These are phyloP conservation scores for Cercospora nicotianae DNA, from an alignment of 2,329 filamentous ascomycete species.

Conservation along the genomic window DNA sequence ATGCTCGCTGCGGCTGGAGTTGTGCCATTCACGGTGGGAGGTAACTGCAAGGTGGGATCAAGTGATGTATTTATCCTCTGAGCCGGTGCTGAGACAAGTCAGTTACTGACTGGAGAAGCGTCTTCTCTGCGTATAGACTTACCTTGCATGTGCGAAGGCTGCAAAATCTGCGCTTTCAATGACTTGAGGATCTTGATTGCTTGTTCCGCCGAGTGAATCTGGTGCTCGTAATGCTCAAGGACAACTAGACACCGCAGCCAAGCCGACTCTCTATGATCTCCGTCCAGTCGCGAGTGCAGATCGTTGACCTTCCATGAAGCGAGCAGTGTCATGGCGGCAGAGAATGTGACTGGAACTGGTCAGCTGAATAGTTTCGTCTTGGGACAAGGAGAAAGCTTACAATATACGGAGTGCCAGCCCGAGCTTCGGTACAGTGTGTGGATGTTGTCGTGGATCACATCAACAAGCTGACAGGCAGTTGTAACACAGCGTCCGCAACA, in stretches of 20 bases:
- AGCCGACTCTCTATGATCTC: conserved; percentile 24
- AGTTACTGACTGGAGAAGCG: not conserved
- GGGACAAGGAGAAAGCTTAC: not conserved
- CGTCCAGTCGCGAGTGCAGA: conserved; percentile 5
- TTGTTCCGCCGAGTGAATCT: conserved; percentile 29
- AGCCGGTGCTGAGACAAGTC: not conserved
- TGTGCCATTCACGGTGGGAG: not conserved
- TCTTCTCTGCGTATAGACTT: not conserved
- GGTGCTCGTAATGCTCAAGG: conserved; percentile 29
- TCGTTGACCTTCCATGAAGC: conserved; percentile 28
- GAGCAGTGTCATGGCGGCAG: conserved; percentile 29
- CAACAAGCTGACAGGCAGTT: conserved; percentile 41
- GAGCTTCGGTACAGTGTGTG: conserved; percentile 30
- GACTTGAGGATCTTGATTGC: conserved; percentile 28
- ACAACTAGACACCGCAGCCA: conserved; percentile 29
- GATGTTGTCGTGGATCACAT: conserved; percentile 39
- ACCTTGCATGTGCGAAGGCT: conserved; percentile 14
- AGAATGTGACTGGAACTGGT: conserved; percentile 23
- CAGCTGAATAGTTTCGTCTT: not conserved
- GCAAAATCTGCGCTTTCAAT: conserved; percentile 25
- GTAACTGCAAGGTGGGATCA: not conserved
- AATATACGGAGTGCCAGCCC: conserved; percentile 33
- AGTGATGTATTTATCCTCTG: not conserved
- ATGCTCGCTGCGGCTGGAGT: conserved; percentile 10
- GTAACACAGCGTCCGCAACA: conserved; percentile 34